Evolutionary conservation across 148 eudicot genomes (phyloP).

Genomic region (Chenopodium quinoa): DNA sequence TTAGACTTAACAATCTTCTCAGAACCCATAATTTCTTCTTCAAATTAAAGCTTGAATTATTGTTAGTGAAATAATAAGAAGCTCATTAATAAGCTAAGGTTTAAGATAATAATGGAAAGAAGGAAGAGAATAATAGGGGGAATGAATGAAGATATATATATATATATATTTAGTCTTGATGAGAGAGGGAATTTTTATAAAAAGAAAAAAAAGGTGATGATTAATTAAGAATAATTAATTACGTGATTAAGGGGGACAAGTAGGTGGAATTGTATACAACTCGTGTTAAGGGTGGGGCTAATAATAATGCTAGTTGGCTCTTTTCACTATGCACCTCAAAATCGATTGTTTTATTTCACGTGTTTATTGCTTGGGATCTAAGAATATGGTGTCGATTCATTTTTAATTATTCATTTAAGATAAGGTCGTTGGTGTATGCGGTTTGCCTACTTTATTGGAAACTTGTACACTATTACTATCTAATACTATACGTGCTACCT

Average conservation of each 20-base stretch:
- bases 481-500: too few species aligned
- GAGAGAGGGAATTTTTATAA: not conserved
- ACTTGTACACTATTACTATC: not conserved
- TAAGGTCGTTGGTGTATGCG: not conserved
- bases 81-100: not conserved
- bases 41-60: too few species aligned
- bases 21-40: not conserved
- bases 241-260: not conserved
- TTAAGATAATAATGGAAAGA: too few species aligned
- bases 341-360: conserved; percentile 16
- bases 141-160: not conserved
- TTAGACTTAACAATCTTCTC: not conserved
- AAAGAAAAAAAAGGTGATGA: not conserved
- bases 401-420: not conserved
- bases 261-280: not conserved
- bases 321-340: not conserved
- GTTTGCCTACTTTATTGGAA: not conserved
- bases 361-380: conserved; percentile 8
- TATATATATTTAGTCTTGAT: not conserved
- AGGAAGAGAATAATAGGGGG: not conserved
- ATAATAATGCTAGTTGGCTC: too few species aligned
- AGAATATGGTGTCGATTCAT: not conserved
- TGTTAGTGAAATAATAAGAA: too few species aligned
- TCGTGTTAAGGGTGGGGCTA: not conserved
- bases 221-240: not conserved